These are phyloP conservation scores for Fraxinus pennsylvanica DNA, from an alignment of 257 asterid genomes.

Conservation along the genomic window DNA sequence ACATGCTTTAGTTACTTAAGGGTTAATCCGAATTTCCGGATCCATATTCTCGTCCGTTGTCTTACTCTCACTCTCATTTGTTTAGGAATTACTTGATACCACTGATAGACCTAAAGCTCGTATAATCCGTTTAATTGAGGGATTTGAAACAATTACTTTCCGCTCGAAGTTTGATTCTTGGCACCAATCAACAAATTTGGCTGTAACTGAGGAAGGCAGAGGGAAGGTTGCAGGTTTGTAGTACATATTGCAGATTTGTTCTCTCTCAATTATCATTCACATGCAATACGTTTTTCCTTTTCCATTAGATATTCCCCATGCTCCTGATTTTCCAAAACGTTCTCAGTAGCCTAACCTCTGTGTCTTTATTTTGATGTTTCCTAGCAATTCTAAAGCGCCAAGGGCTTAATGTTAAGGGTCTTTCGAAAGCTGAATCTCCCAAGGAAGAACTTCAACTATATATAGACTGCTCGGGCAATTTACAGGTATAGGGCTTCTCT, in stretches of 20 bases:
- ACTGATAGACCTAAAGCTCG: constrained; percentile 42
- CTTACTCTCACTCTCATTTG: background rate
- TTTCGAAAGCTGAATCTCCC: constrained; percentile 76
- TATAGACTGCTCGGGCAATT: constrained; percentile 94
- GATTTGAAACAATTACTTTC: constrained; percentile 71
- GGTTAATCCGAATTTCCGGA: constrained; percentile 22
- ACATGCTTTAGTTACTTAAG: constrained; percentile 16
- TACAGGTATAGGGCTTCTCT: constrained; percentile 59
- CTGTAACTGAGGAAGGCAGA: constrained; percentile 60
- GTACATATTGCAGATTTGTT: constrained; percentile 15
- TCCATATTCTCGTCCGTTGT: constrained; percentile 7
- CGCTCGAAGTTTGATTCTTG: constrained; percentile 67
- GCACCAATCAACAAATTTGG: constrained; percentile 51
- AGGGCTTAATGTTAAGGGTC: constrained; percentile 93
- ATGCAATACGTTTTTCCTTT: background rate
- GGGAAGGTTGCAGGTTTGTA: constrained; percentile 88
- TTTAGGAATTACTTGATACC: constrained; percentile 42
- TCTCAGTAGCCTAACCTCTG: background rate
- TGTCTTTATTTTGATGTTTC: constrained; percentile 34
- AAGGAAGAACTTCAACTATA: constrained; percentile 79
- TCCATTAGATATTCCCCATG: background rate
- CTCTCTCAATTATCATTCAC: constrained; percentile 1
- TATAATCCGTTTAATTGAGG: constrained; percentile 56
- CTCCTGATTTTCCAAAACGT: constrained; percentile 2
- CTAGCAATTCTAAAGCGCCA: constrained; percentile 87